Conservation (phyloP, 2,329 filamentous ascomycete genomes). For the Myrmaecium sp. region DNA sequence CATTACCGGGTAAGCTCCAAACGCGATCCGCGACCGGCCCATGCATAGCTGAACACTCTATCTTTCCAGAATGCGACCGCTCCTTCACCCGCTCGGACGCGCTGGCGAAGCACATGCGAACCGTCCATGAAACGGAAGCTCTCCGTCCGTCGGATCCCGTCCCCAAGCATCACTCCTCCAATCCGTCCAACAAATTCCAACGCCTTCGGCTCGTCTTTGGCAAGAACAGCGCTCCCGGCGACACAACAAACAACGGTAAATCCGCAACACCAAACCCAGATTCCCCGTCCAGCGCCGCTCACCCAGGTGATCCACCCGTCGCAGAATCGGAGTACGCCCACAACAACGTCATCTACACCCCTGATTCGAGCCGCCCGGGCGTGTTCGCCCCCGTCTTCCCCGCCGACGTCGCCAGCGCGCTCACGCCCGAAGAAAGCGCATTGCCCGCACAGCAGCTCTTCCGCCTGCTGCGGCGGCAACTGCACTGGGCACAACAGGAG, state of each 20-base stretch:
- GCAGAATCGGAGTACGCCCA: constrained; percentile 27
- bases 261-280: constrained; percentile 18
- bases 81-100: constrained; percentile 94
- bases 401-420: constrained; percentile 40
- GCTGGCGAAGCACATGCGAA: constrained; percentile 94
- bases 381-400: constrained; percentile 35
- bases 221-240: constrained; percentile 11
- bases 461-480: constrained; percentile 42
- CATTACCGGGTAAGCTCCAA: constrained; percentile 56
- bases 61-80: constrained; percentile 68
- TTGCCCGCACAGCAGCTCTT: constrained; percentile 52
- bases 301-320: constrained; percentile 4
- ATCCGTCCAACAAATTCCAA: constrained; percentile 29
- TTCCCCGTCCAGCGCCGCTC: constrained; percentile 12
- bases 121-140: constrained; percentile 92
- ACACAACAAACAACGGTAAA: constrained; percentile 15
- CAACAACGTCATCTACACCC: constrained; percentile 42
- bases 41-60: constrained; percentile 1
- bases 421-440: constrained; percentile 46
- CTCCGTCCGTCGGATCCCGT: constrained; percentile 60
- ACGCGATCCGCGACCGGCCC: background rate
- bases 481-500: constrained; percentile 57
- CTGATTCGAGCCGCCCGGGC: constrained; percentile 40
- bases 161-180: constrained; percentile 41
- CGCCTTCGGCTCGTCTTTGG: constrained; percentile 27